These are phyloP conservation scores for Solidago caesia DNA, from an alignment of 129 eudicot species.

Conservation along the genomic window DNA sequence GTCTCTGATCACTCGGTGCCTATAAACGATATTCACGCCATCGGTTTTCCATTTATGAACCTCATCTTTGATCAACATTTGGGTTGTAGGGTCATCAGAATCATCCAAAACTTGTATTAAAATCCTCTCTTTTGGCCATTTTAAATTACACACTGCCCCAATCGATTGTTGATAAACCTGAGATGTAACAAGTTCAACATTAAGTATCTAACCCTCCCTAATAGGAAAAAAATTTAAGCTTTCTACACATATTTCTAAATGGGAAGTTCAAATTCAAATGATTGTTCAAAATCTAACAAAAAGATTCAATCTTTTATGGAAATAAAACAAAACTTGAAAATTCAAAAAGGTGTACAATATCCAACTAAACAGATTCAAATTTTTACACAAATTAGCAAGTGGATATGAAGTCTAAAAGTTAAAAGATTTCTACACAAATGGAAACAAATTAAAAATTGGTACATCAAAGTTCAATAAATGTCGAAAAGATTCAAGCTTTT, in stretches of 20 bases:
- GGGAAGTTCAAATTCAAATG: background rate
- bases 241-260: background rate
- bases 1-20: conserved; percentile 70
- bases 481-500: background rate
- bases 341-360: background rate
- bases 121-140: conserved; percentile 83
- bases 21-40: conserved; percentile 76
- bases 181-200: conserved; percentile 16
- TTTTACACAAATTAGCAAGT: background rate
- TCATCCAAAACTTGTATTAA: conserved; percentile 87
- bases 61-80: conserved; percentile 74
- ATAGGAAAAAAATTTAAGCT: conserved; percentile 2
- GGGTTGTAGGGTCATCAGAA: conserved; percentile 78
- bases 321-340: background rate
- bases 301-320: background rate
- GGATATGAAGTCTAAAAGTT: background rate
- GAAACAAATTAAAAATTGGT: conserved; percentile 1
- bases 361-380: conserved; percentile 5
- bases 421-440: background rate
- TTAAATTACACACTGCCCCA: conserved; percentile 80
- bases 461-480: background rate
- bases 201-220: conserved; percentile 9
- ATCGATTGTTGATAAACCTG: conserved; percentile 96
- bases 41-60: conserved; percentile 79
- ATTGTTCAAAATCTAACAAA: background rate